Evolutionary conservation across 768 basidiomycete genomes (phyloP).

Genomic region (Nevesoporus exiguus): DNA sequence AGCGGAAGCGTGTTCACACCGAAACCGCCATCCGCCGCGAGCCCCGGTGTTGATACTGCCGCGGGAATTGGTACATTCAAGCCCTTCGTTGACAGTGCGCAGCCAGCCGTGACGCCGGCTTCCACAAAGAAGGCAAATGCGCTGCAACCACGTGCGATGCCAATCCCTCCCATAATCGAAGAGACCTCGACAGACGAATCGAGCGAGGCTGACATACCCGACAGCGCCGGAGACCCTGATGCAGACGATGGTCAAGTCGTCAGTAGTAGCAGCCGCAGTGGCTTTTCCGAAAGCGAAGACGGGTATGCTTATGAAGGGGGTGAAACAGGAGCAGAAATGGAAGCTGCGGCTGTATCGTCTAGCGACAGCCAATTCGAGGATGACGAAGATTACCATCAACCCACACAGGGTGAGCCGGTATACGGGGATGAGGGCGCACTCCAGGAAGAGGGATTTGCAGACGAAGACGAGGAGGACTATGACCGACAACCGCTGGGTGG

Average conservation of each 20-base stretch:
- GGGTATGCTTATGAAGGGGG: slow-evolving; percentile 31
- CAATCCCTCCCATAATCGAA: slow-evolving; percentile 23
- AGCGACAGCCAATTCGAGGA: slow-evolving; percentile 34
- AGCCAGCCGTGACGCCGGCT: slow-evolving; percentile 12
- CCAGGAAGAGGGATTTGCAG: slow-evolving; percentile 28
- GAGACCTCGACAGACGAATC: slow-evolving; percentile 33
- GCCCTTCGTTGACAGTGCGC: slow-evolving; percentile 35
- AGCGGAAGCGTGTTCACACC: slow-evolving; percentile 40
- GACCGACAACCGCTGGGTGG: slow-evolving; percentile 60
- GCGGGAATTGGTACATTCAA: slow-evolving; percentile 28
- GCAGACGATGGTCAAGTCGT: slow-evolving; percentile 24
- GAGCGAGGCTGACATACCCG: slow-evolving; percentile 26
- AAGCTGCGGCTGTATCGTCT: slow-evolving; percentile 26
- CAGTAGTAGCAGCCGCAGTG: slow-evolving; percentile 28
- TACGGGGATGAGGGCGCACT: slow-evolving; percentile 26
- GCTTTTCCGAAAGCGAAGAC: slow-evolving; percentile 35
- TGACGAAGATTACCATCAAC: slow-evolving; percentile 24
- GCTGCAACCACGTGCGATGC: slow-evolving; percentile 17
- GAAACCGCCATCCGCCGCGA: slow-evolving; percentile 34
- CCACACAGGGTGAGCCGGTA: slow-evolving; percentile 7
- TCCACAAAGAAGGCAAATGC: slow-evolving; percentile 20
- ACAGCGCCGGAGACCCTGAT: slow-evolving; percentile 18
- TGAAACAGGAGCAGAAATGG: slow-evolving; percentile 26
- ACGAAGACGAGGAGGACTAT: slow-evolving; percentile 31
- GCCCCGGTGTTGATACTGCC: slow-evolving; percentile 5